Base-by-base conservation (phyloP, 805 yeast species). In the Tetrapisispora namnaoensis region DNA sequence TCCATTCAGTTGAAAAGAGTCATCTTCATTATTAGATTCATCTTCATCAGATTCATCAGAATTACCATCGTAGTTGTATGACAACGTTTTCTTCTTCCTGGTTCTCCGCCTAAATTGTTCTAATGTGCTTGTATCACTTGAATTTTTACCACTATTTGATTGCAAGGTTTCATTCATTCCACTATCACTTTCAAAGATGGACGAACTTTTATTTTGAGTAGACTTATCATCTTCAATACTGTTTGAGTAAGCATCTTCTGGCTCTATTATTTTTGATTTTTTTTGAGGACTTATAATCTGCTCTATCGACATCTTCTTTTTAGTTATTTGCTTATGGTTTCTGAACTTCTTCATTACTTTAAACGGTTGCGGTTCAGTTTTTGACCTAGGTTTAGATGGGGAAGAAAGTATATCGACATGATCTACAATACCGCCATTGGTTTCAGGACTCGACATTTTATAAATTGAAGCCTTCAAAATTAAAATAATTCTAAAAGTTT, bases 361-460 rank as follows among this genome's bases (percentile, higher is more conserved):
- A 18, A 40, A 40, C 2, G 34, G 21, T 10, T 8, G 14, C 16
- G 14, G 7, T 8, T 3, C 22, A 4, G n/a, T 17, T 11, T 17
- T 30, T 13, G 37, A 20, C 2, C 11, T 30, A 10, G 14, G 18
- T 39, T 50, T 56, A 5, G 52, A 45, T 3, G 64, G 63, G 3
- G 59, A 54, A 1, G 62, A 56, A 18, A 59, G 34, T 9, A 60
- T 58, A 45, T 59, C 64, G 6, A 38, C 48, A 45, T 60, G 64
- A 10, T 37, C 49, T n/a, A 56, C 55, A 42, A 60, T 55, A 47
- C 54, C 63, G 4, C 45, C 44, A 42, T 45, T 39, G 3, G 21
- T 32, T 11, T 27, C 17, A 6, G 27, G 18, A 10, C 22, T 20
- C 3, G 35, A 30, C 44, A 42, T 32, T 32, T 32, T 32, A 32